Percentiles rank a stretch among this genome's conserved stretches.
Evolutionary conservation across 2,329 filamentous ascomycete genomes (phyloP).

Genomic region (Pseudogymnoascus sp.): DNA sequence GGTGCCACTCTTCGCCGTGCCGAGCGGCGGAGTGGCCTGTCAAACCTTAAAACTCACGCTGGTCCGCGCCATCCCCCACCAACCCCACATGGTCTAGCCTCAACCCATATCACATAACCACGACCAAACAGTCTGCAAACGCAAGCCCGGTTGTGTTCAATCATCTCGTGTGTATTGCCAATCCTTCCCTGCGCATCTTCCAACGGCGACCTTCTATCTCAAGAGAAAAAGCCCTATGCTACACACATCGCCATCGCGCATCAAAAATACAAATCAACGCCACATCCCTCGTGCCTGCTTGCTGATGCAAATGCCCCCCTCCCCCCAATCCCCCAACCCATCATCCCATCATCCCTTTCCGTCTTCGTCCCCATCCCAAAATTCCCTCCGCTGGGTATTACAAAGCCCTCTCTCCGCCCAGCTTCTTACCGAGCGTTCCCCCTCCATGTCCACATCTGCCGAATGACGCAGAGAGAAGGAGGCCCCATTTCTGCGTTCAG

Average conservation of each 20-base stretch:
- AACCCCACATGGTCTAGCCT: background rate
- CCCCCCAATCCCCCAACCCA: background rate
- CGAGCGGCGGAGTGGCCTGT: background rate
- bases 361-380: background rate
- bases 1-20: background rate
- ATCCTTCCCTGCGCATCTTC: constrained; percentile 3
- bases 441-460: background rate
- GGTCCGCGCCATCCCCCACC: background rate
- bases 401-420: background rate
- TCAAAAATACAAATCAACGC: constrained; percentile 5
- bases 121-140: background rate
- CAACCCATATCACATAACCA: background rate
- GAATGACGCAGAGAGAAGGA: background rate
- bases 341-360: background rate
- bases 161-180: background rate
- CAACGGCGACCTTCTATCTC: constrained; percentile 5
- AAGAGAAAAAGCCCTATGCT: constrained; percentile 1
- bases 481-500: background rate
- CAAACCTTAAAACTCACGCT: background rate
- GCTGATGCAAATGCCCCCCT: constrained; percentile 1
- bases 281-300: background rate
- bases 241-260: background rate
- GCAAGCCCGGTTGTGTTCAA: background rate
- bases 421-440: background rate
- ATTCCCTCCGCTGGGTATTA: background rate